Base-by-base conservation (phyloP, 2,329 filamentous ascomycete species). In the Diaporthe sp. region DNA sequence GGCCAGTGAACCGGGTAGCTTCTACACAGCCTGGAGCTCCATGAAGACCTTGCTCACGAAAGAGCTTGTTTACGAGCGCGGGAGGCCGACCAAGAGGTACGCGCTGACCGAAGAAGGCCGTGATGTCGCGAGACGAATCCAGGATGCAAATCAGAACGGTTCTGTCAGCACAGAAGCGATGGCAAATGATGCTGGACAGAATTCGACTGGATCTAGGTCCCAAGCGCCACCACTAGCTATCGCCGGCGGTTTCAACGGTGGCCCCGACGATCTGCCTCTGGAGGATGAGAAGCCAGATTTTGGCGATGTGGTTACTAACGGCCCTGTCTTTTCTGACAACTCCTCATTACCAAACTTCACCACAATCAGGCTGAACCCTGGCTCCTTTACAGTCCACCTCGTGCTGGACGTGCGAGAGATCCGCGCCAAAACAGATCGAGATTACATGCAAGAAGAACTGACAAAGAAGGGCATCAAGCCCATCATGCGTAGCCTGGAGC, bases 1-100 rank as follows among this genome's bases (percentile, higher is more conserved):
- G 0, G 90, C 89, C 0, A 87, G 85, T 54, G 92, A 94, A 71
- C 86, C 93, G 0, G 92, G 88, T 15, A 93, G 92, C 73, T 94
- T 90, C 78, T 94, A 94, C 78, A 96, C 94, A 0, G 94, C 94
- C 0, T 97, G 94, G 94, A 93, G 90, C 79, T 95, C 94, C 1
- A 95, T 96, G 89, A 94, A 94, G 80, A 95, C 92, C 0, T 84
- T 97, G 42, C 78, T 92, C 7, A 87, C 91, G 71, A 95, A 96
- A 80, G 93, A 95, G 74, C 84, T 96, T 4, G 93, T 96, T 0
- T 92, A 91, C 73, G 92, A 94, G 77, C 91, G 90, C 71, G 92
- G 93, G 0, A 87, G 92, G 22, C 94, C 93, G 0, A 82, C 91
- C 25, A 89, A 91, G 75, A 90, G 89, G 77, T 97, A 95, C 80